Evolutionary conservation across 2,329 filamentous ascomycete species (phyloP).

Genomic region (Penicillium sp.): DNA sequence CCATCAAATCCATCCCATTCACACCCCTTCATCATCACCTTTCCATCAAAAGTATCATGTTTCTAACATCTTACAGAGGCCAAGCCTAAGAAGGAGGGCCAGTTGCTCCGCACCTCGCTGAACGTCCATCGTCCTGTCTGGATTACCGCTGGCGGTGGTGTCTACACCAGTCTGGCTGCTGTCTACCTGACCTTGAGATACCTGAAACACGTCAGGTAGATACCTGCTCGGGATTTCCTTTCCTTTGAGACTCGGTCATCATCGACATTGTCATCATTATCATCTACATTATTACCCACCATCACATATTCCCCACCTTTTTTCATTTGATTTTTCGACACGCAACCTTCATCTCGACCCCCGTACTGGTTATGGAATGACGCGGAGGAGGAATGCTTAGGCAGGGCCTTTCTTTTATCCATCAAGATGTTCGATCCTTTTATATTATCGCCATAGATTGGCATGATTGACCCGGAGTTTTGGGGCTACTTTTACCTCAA

Average conservation of each 20-base stretch:
- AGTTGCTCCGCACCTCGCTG: conserved; percentile 41
- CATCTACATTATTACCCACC: conserved; percentile 2
- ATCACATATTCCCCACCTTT: conserved; percentile 9
- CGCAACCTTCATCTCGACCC: conserved; percentile 9
- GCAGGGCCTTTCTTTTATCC: conserved; percentile 27
- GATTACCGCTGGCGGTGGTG: conserved; percentile 38
- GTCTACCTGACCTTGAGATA: conserved; percentile 42
- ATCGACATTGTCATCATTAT: conserved; percentile 1
- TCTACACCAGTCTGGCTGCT: conserved; percentile 41
- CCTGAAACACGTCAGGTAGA: conserved; percentile 34
- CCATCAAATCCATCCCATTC: neutral
- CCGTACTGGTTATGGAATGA: conserved; percentile 20
- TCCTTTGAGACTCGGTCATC: neutral
- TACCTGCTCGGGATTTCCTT: neutral
- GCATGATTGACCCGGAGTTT: conserved; percentile 25
- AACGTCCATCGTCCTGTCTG: conserved; percentile 42
- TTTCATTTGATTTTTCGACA: conserved; percentile 9
- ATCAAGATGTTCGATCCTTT: conserved; percentile 15
- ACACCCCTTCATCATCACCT: neutral
- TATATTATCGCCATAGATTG: conserved; percentile 24
- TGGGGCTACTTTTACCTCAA: conserved; percentile 35
- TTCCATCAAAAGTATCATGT: neutral
- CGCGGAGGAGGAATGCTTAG: conserved; percentile 13
- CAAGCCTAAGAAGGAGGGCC: conserved; percentile 37
- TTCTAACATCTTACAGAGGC: conserved; percentile 30